Base-by-base conservation (phyloP, 148 eudicot species). In the Chenopodium quinoa region DNA sequence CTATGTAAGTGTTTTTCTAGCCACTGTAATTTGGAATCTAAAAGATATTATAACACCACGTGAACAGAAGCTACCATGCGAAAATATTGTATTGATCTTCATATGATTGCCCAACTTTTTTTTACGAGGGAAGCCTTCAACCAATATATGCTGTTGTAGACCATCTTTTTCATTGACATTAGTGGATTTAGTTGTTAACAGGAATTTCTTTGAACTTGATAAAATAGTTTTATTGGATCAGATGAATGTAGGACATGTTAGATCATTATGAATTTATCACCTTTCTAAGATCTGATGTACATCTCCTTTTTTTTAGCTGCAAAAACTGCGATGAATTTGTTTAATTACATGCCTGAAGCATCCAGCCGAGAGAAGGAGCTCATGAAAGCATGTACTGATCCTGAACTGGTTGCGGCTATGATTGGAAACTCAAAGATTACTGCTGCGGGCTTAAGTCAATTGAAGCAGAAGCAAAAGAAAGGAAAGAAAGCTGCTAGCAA, bases 331-430 rank as follows among this genome's bases (percentile, higher is more conserved):
- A 93, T 93, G 95, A 93, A 90, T 86, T 86, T 96, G 87, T 96
- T 96, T 75, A 81, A 88, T 86, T 94, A 92, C 89, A 89, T 92
- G 91, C 87, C 97, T 0, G 95, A 93, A 60, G 90, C 98, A 58
- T 83, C 87, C 69, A 84, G 14, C 76, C 85, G 99, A 75, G 99
- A 96, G 84, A 96, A 96, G 90, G 99, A 96, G 85, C 82, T 93
- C 80, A 96, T 96, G 98, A 96, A 96, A 87, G 99, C 98, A 9
- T 93, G 99, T 79, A 93, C 97, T 44, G 98, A 96, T 86, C 95
- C 99, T 19, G 99, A 96, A 83, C 87, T 96, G 60, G 92, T 92
- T 27, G 95, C 99, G 78, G 99, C 98, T 11, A 93, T 96, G 73
- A 76, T 93, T 16, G 97, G 99, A 56, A 96, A 96, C 68, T 92